Evolutionary conservation across 73 alveolate species (phyloP).

Genomic region (Halteria grandinella): DNA sequence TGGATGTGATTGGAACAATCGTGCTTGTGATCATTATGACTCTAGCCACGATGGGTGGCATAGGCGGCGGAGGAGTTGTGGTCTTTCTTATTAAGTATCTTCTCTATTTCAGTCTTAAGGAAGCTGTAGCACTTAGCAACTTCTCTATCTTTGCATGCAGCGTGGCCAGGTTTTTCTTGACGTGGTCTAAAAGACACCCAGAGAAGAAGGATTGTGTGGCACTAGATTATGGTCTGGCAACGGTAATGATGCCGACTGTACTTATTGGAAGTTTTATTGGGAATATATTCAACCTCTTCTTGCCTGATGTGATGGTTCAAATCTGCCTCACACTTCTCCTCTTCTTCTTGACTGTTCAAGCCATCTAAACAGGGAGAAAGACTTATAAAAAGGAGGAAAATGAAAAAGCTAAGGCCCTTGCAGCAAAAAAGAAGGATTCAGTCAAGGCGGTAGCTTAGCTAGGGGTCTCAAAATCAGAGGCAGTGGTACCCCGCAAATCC

Average conservation of each 20-base stretch:
- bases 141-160: constrained; percentile 46
- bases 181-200: constrained; percentile 54
- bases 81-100: constrained; percentile 40
- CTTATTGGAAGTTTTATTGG: constrained; percentile 68
- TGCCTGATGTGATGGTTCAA: constrained; percentile 24
- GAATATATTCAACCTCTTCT: constrained; percentile 13
- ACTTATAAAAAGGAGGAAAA: no score
- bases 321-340: neutral
- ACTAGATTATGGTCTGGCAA: constrained; percentile 61
- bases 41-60: constrained; percentile 51
- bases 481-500: no score
- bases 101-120: constrained; percentile 3
- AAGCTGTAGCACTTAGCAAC: constrained; percentile 57
- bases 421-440: no score
- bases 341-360: neutral
- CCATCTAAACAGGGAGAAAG: neutral
- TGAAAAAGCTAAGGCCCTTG: no score
- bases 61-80: constrained; percentile 66
- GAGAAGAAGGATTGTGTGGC: constrained; percentile 42
- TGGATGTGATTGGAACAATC: constrained; percentile 38
- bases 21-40: constrained; percentile 7
- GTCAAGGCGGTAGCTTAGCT: no score
- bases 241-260: constrained; percentile 62
- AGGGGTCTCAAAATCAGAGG: no score
- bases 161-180: constrained; percentile 12